phyloP scores from a whole-genome alignment of 2,329 filamentous ascomycete species.

The Alternaria arborescens region DNA sequence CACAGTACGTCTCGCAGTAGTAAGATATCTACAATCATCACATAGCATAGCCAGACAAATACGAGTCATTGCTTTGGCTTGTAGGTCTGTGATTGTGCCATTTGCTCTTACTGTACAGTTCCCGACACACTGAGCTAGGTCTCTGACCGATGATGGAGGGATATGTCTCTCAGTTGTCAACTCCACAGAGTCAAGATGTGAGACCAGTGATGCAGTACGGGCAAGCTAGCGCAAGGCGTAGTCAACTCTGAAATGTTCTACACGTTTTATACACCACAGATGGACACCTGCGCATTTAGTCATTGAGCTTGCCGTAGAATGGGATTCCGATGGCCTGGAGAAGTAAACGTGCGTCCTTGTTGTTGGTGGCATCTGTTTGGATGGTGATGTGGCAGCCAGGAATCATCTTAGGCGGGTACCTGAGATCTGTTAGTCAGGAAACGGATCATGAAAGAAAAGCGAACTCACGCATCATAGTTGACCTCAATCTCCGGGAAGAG shows the following conservation, averaged over 20 bases:
- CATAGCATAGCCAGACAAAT: background rate
- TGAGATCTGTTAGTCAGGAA: constrained; percentile 39
- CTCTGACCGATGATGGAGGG: background rate
- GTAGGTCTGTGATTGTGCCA: background rate
- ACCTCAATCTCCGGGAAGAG: constrained; percentile 94
- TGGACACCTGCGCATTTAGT: constrained; percentile 24
- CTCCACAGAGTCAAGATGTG: background rate
- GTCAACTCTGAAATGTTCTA: constrained; percentile 15
- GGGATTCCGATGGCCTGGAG: constrained; percentile 77
- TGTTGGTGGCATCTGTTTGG: constrained; percentile 83
- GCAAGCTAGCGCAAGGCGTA: background rate
- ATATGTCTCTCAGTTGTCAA: background rate
- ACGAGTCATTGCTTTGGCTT: background rate
- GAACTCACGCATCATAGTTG: constrained; percentile 86
- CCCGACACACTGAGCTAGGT: background rate
- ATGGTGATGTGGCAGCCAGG: constrained; percentile 85
- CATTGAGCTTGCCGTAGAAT: constrained; percentile 76
- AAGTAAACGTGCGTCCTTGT: constrained; percentile 83
- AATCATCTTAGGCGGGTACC: constrained; percentile 76
- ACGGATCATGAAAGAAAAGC: background rate
- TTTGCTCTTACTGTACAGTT: background rate
- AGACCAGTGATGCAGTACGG: background rate
- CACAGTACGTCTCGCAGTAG: background rate
- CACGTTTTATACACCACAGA: constrained; percentile 28
- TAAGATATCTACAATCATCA: background rate